Base-by-base conservation (phyloP, 2,329 filamentous ascomycete genomes). In the Phialophora verrucosa region DNA sequence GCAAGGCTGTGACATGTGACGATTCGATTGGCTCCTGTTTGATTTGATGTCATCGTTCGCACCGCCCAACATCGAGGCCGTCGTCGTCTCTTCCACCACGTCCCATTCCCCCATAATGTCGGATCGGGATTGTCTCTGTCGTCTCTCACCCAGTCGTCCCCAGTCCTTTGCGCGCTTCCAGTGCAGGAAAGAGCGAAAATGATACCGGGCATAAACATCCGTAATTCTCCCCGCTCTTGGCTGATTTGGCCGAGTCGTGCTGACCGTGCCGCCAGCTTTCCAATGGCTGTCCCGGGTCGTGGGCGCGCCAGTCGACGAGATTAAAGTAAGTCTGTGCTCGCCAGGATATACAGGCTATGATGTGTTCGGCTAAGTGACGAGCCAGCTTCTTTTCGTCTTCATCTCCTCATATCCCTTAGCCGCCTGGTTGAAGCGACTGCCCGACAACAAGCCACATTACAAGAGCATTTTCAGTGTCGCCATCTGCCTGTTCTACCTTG, bases 401-500 rank as follows among this genome's bases (percentile, higher is more conserved):
- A 84, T 99, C 56, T 79, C 97, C 47, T 98, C 95, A 11, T 99
- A 96, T 76, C 95, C 95, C 2, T 85, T 99, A 62, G 92, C 95
- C 56, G 95, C 86, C 27, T 78, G 96, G 29, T 84, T 99, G 8
- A 99, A 99, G 79, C 87, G 95, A 61, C 85, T 99, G 23, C 94
- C 95, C 35, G 95, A 99, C 80, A 81, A 87, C 57, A 88, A 90
- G 60, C 94, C 94, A 62, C 88, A 88, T 73, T 86, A 88, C 73
- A 98, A 98, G 81, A 98, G 98, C 78, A 76, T 89, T 17, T 98
- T 97, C 79, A 92, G 90, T 68, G 90, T 98, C 70, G 81, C 83
- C 31, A 87, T 92, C 17, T 91, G 91, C 3, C 76, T 95, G 27
- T 98, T 99, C 82, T 98, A 97, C 78, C 85, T 99, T 7, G 85